phyloP scores from a whole-genome alignment of 768 basidiomycete genomes.

The Mycena haematopus region DNA sequence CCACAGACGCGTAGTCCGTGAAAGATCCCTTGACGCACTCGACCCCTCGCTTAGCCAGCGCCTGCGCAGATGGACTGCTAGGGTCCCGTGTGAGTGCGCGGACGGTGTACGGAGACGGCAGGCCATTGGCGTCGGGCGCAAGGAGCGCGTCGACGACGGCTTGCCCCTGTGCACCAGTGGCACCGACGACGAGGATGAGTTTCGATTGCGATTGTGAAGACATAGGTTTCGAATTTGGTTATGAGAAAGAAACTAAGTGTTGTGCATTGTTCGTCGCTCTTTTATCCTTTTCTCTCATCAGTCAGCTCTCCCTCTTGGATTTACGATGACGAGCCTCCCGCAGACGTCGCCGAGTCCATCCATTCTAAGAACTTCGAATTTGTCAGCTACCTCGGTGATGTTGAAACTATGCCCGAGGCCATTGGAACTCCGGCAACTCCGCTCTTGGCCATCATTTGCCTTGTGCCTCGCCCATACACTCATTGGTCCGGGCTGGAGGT shows the following conservation, averaged over 20 bases:
- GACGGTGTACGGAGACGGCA: conserved; percentile 46
- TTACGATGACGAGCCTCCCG: background rate
- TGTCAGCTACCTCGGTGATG: too few species aligned
- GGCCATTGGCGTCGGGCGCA: conserved; percentile 28
- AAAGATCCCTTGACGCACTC: conserved; percentile 48
- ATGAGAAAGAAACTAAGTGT: too few species aligned
- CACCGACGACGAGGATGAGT: conserved; percentile 52
- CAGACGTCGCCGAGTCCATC: background rate
- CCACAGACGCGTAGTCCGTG: conserved; percentile 39
- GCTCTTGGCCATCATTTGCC: too few species aligned
- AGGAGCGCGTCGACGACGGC: conserved; percentile 47
- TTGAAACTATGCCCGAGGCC: too few species aligned
- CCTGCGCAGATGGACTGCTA: conserved; percentile 38
- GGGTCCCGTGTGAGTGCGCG: conserved; percentile 50
- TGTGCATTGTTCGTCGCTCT: background rate
- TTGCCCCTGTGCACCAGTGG: conserved; percentile 52
- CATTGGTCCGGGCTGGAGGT: too few species aligned
- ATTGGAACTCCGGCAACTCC: too few species aligned
- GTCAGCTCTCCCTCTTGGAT: background rate
- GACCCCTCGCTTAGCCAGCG: conserved; percentile 42
- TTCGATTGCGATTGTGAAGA: conserved; percentile 29
- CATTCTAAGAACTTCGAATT: too few species aligned
- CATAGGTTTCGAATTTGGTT: background rate
- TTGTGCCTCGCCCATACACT: too few species aligned
- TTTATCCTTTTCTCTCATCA: background rate